These are phyloP conservation scores for Lasiodiplodia theobromae DNA, from an alignment of 2,329 filamentous ascomycete species.

Conservation along the genomic window DNA sequence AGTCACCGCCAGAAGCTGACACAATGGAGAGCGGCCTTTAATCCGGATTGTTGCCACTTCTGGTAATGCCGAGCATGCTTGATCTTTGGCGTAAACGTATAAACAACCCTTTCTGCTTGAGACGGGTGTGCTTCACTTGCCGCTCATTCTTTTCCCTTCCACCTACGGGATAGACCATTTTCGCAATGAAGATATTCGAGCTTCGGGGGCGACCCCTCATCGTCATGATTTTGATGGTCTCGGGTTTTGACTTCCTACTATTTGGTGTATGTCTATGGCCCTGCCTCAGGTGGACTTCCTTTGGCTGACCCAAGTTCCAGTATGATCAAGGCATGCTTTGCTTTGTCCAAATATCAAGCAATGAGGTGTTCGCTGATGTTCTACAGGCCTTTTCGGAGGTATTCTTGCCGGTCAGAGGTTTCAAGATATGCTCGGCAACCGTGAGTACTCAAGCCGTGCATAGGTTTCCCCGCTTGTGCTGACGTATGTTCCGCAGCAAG, in stretches of 20 bases:
- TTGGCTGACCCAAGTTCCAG: neutral
- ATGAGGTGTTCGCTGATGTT: neutral
- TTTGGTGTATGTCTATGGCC: slow-evolving; percentile 2
- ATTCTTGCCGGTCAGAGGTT: slow-evolving; percentile 40
- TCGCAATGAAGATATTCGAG: slow-evolving; percentile 12
- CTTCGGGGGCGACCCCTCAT: slow-evolving; percentile 18
- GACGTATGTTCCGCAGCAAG: slow-evolving; percentile 39
- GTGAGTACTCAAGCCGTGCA: slow-evolving; percentile 17
- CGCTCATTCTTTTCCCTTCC: neutral
- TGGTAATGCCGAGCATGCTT: slow-evolving; percentile 2
- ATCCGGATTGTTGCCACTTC: neutral
- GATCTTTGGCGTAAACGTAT: neutral
- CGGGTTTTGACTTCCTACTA: slow-evolving; percentile 7
- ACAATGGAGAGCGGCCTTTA: neutral
- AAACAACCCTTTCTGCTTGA: neutral
- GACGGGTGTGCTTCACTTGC: neutral
- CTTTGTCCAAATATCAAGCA: neutral
- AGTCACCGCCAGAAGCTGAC: neutral
- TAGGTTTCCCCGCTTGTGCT: neutral
- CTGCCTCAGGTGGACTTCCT: too few relatives aligned
- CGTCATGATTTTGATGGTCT: neutral
- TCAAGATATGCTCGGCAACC: slow-evolving; percentile 37
- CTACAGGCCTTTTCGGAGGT: slow-evolving; percentile 38
- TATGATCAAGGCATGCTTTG: slow-evolving; percentile 7
- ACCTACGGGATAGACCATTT: neutral